A percentile compares a stretch with the other conserved stretches of the same genome.
Conservation (phyloP, 208 protist genomes). For the Acanthamoeba castellanii region DNA sequence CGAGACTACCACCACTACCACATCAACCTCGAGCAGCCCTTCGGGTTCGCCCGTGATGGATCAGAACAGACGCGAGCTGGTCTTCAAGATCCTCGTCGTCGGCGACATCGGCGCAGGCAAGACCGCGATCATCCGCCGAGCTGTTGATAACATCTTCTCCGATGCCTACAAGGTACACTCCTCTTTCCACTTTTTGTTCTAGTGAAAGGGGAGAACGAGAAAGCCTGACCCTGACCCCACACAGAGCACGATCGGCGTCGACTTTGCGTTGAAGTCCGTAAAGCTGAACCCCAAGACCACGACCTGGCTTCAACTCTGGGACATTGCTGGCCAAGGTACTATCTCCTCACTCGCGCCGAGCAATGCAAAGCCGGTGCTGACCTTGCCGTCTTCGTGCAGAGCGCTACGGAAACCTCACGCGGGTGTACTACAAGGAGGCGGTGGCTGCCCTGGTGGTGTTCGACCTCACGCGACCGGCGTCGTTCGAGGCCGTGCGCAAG, state of each 20-base stretch:
- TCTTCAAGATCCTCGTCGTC: conserved; percentile 90
- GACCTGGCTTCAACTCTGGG: conserved; percentile 65
- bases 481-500: conserved; percentile 73
- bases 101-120: conserved; percentile 93
- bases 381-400: background rate
- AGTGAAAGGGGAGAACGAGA: background rate
- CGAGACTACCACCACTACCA: background rate
- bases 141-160: conserved; percentile 93
- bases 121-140: conserved; percentile 92
- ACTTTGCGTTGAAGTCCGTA: conserved; percentile 62
- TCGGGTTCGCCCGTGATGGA: background rate
- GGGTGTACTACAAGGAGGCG: conserved; percentile 76
- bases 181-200: conserved; percentile 26
- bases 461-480: conserved; percentile 76
- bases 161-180: conserved; percentile 89
- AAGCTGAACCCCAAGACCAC: background rate
- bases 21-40: background rate
- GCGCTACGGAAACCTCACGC: conserved; percentile 66
- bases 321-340: conserved; percentile 59
- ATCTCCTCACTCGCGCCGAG: background rate
- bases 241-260: conserved; percentile 69
- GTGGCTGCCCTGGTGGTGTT: conserved; percentile 77
- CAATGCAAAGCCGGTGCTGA: background rate
- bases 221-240: background rate
- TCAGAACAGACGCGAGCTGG: conserved; percentile 80